Evolutionary conservation across 2,329 filamentous ascomycete genomes (phyloP).

Genomic region (Diaporthe sp.): DNA sequence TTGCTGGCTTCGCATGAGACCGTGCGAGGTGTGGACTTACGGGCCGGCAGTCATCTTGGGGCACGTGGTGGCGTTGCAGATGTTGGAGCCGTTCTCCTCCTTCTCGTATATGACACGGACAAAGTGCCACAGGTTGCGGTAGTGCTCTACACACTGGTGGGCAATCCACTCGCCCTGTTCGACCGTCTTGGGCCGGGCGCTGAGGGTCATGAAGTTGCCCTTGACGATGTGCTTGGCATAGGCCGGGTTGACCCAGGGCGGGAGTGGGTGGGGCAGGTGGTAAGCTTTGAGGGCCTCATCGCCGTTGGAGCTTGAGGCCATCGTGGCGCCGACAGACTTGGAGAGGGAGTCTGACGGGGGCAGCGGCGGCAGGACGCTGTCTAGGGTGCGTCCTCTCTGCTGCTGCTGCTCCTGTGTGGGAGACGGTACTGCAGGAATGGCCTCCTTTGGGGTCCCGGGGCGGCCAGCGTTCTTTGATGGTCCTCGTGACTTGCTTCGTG

Average conservation of each 20-base stretch:
- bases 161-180: constrained; percentile 90
- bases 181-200: constrained; percentile 85
- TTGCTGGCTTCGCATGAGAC: neutral
- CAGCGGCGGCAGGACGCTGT: constrained; percentile 44
- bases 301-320: constrained; percentile 47
- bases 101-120: constrained; percentile 83
- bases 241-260: constrained; percentile 75
- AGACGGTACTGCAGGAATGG: constrained; percentile 29
- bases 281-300: constrained; percentile 48
- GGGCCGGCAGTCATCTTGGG: constrained; percentile 88
- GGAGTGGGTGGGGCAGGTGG: constrained; percentile 56
- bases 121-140: constrained; percentile 84
- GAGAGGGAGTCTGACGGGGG: constrained; percentile 46
- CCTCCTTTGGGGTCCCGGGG: constrained; percentile 33
- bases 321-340: constrained; percentile 43
- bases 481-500: constrained; percentile 37
- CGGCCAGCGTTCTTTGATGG: constrained; percentile 25
- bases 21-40: constrained; percentile 63
- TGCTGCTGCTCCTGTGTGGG: constrained; percentile 26
- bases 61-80: constrained; percentile 83
- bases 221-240: constrained; percentile 85
- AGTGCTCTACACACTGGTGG: constrained; percentile 89
- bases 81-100: constrained; percentile 76
- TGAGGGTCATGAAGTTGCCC: constrained; percentile 91
- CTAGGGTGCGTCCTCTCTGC: constrained; percentile 37